Percentiles rank a stretch among this genome's conserved stretches.
Evolutionary conservation across 495 filamentous ascomycete genomes (phyloP).

Genomic region (Lineolata rhizophorae): DNA sequence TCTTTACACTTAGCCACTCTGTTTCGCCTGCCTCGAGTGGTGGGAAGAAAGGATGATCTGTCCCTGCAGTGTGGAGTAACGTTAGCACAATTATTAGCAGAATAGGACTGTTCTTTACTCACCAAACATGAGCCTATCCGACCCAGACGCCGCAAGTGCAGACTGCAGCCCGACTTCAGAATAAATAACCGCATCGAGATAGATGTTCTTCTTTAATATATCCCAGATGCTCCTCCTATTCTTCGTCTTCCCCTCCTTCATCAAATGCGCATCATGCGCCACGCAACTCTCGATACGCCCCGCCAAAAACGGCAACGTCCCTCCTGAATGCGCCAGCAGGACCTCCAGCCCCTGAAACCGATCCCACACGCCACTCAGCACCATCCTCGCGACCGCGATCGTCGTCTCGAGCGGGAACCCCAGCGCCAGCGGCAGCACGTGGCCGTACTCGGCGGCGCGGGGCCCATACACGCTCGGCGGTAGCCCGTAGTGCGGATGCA

Average conservation of each 20-base stretch:
- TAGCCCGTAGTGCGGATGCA: conserved; percentile 89
- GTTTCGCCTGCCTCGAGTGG: conserved; percentile 38
- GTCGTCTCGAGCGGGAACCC: conserved; percentile 92
- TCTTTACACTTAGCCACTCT: conserved; percentile 65
- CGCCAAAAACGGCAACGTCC: conserved; percentile 73
- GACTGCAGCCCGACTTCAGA: conserved; percentile 50
- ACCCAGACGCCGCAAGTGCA: conserved; percentile 38
- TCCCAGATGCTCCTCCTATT: conserved; percentile 48
- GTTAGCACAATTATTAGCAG: not conserved
- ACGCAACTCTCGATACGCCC: conserved; percentile 80
- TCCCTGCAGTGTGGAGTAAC: conserved; percentile 36
- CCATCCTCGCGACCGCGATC: conserved; percentile 75
- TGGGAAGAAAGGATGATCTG: conserved; percentile 91
- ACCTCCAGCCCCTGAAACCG: conserved; percentile 45
- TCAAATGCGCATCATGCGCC: conserved; percentile 52
- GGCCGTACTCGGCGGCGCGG: conserved; percentile 51
- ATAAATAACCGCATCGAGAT: conserved; percentile 78
- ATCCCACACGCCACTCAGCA: conserved; percentile 68
- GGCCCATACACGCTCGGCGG: conserved; percentile 58
- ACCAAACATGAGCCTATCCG: conserved; percentile 60
- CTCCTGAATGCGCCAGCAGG: conserved; percentile 72
- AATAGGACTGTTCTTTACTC: conserved; percentile 3
- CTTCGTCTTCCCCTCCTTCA: conserved; percentile 24
- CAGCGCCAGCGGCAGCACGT: conserved; percentile 67
- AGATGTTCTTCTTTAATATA: conserved; percentile 66